Percentiles rank a stretch among this genome's conserved stretches.
phyloP scores from a whole-genome alignment of 192 early-diverging fungal species.

The Phlyctochytrium arcticum region DNA sequence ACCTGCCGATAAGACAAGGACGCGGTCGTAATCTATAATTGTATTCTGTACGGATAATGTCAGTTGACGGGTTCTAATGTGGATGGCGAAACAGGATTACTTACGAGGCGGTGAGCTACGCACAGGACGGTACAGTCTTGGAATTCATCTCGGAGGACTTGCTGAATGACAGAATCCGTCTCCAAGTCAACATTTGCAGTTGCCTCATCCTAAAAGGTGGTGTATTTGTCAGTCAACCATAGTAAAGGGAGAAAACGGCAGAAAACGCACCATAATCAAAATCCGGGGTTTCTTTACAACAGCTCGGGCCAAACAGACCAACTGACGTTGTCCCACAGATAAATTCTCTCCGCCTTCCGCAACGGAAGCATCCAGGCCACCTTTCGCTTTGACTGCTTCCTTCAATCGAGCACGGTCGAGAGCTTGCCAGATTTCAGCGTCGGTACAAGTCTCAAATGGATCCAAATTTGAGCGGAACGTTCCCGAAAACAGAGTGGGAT shows the following conservation, averaged over 20 bases:
- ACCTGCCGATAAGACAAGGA: slow-evolving; percentile 45
- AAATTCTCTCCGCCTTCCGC: slow-evolving; percentile 40
- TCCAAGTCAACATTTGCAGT: slow-evolving; percentile 85
- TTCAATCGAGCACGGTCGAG: slow-evolving; percentile 68
- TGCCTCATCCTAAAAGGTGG: slow-evolving; percentile 67
- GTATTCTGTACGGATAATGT: too few relatives aligned
- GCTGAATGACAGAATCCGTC: slow-evolving; percentile 83
- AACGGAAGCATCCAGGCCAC: slow-evolving; percentile 33
- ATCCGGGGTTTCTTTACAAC: slow-evolving; percentile 48
- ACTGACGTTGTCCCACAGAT: slow-evolving; percentile 43
- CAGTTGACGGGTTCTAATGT: too few relatives aligned
- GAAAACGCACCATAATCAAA: slow-evolving; percentile 13
- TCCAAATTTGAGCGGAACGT: slow-evolving; percentile 49
- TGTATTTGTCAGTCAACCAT: too few relatives aligned
- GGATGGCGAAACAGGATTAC: too few relatives aligned
- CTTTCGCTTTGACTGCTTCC: slow-evolving; percentile 30
- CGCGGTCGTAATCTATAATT: slow-evolving; percentile 44
- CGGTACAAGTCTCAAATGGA: slow-evolving; percentile 43
- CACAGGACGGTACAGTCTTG: slow-evolving; percentile 70
- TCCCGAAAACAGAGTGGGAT: slow-evolving; percentile 52
- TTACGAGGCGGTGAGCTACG: slow-evolving; percentile 74
- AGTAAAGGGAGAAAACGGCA: too few relatives aligned
- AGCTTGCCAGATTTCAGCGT: slow-evolving; percentile 43
- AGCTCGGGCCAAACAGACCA: slow-evolving; percentile 51
- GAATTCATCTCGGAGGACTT: slow-evolving; percentile 70